Evolutionary conservation across 169 alveolate species (phyloP), one percentile per base, ranked within the genome.

Genomic region (Neospora caninum): DNA sequence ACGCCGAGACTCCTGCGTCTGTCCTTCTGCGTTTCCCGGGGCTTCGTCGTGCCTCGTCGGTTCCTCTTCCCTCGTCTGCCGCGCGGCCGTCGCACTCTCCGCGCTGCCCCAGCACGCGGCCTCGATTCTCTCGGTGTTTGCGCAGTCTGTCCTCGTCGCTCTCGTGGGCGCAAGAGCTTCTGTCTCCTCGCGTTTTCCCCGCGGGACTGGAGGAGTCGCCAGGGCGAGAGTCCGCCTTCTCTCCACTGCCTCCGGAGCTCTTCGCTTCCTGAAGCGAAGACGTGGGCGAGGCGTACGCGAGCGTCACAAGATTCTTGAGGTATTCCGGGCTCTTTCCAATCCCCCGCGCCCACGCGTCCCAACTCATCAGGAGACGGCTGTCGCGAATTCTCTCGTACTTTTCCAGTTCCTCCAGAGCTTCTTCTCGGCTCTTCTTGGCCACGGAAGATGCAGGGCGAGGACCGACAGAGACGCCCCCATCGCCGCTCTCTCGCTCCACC

Each of bases 351-450:
- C 89, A 82, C 42, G 54, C 89, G 38, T 42, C 89, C 89, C 89
- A 82, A 67, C 89, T 82, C 89, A 82, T 82, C 41, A 82, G 89
- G 36, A 82, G 89, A 38, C 41, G 38, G 13, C 25, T 43, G 89
- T 82, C 89, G 31, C 89, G 54, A 42, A 82, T 42, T 20, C 67
- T 13, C 38, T 82, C 89, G 54, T 41, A 42, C 41, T 13, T 42
- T 38, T 42, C 67, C 67, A 82, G 67, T 27, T 82, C 89, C 27
- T 13, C 45, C 7, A 78, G 86, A 78, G 86, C 86, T 78, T 20
- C 45, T 38, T 78, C 45, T 29, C 27, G 86, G 43, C 43, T 78
- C 31, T 78, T 78, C 9, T 43, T n/a, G 39, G n/a, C 2, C 49
- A 78, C 27, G 20, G 86, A 20, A n/a, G 29, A n/a, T 10, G n/a